A percentile compares a stretch with the other conserved stretches of the same genome.
Conservation (phyloP, 1,139 yeast genomes). For the Suhomyces guaymorum region DNA sequence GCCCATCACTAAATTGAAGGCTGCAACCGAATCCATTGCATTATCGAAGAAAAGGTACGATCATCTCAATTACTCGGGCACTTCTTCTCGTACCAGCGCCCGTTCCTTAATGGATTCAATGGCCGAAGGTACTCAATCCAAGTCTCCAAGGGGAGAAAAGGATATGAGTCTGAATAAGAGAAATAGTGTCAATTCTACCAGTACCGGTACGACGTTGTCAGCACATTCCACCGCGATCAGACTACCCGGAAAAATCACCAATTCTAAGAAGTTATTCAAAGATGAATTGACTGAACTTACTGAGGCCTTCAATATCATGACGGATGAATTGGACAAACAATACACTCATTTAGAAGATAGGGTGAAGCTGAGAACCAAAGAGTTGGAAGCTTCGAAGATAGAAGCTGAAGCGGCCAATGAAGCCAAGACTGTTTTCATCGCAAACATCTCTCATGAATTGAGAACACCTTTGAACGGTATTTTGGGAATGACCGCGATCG, state of each 20-base stretch:
- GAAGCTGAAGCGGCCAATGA: constrained; percentile 94
- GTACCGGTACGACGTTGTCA: constrained; percentile 31
- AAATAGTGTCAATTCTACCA: constrained; percentile 30
- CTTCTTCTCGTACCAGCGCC: constrained; percentile 3
- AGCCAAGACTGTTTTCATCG: constrained; percentile 92
- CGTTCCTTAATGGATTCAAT: constrained; percentile 1
- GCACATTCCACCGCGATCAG: constrained; percentile 43
- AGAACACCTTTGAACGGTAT: constrained; percentile 96
- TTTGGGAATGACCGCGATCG: constrained; percentile 92
- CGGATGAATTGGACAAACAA: constrained; percentile 81
- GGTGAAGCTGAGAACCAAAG: constrained; percentile 84
- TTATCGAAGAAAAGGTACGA: constrained; percentile 23
- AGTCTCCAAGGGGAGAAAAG: background rate
- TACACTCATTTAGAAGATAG: constrained; percentile 84
- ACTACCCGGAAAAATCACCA: constrained; percentile 54
- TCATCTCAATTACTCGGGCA: constrained; percentile 1
- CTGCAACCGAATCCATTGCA: constrained; percentile 73
- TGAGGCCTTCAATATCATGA: constrained; percentile 88
- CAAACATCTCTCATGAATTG: constrained; percentile 92
- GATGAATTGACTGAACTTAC: constrained; percentile 89
- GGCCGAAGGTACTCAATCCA: background rate
- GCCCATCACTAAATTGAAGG: constrained; percentile 78
- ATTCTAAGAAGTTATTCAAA: constrained; percentile 59
- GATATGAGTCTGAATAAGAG: constrained; percentile 14
- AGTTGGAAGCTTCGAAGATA: constrained; percentile 81